phyloP scores from a whole-genome alignment of 257 asterid genomes.

The Salvia hispanica region DNA sequence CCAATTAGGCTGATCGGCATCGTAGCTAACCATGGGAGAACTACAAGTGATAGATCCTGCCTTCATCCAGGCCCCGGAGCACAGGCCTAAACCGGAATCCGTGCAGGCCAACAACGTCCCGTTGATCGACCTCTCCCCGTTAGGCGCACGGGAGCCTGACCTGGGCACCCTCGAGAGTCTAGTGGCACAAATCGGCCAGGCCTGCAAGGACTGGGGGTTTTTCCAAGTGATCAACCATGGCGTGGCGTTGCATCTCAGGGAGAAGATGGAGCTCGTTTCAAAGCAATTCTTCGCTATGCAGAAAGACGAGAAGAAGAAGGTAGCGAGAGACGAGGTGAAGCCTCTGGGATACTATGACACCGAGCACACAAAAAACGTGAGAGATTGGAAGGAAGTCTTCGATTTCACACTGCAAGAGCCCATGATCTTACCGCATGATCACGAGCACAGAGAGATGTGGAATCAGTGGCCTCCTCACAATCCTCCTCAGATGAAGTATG shows the following conservation, averaged over 20 bases:
- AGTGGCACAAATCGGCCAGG: constrained; percentile 42
- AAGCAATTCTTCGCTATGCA: constrained; percentile 39
- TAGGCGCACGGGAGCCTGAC: constrained; percentile 17
- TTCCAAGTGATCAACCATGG: constrained; percentile 64
- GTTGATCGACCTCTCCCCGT: constrained; percentile 48
- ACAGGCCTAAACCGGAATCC: constrained; percentile 50
- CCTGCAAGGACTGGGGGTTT: constrained; percentile 61
- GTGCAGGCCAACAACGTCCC: constrained; percentile 45
- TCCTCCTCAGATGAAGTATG: constrained; percentile 47
- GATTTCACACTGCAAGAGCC: constrained; percentile 46
- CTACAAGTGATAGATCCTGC: constrained; percentile 42
- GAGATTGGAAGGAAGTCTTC: constrained; percentile 75
- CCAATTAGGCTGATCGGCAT: too few species aligned
- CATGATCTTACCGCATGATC: constrained; percentile 40
- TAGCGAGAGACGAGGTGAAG: constrained; percentile 47
- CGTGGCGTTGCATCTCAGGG: constrained; percentile 34
- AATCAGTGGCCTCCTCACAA: constrained; percentile 51
- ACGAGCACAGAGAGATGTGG: constrained; percentile 32
- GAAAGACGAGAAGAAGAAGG: constrained; percentile 51
- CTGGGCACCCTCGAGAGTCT: constrained; percentile 22
- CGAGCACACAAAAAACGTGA: constrained; percentile 60
- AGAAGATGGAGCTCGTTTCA: constrained; percentile 28
- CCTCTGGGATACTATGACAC: constrained; percentile 57
- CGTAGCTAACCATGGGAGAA: constrained; percentile 51
- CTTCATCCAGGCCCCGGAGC: constrained; percentile 54